Evolutionary conservation across 805 yeast species (phyloP), one percentile per base, ranked within the genome.

Genomic region (Kodamaea kaohsiungensis): DNA sequence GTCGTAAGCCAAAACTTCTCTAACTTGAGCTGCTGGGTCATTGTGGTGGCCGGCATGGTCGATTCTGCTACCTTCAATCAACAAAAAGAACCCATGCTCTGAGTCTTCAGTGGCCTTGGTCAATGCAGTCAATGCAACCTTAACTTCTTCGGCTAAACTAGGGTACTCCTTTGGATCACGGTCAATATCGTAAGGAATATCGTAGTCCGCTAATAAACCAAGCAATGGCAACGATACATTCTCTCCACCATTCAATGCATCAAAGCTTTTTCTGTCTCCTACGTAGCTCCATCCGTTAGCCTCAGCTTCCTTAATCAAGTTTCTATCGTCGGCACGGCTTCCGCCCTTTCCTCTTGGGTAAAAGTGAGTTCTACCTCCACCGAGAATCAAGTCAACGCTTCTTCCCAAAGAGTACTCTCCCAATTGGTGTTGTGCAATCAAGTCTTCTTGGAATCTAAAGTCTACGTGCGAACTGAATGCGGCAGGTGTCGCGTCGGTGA

Each of bases 401-500:
- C 85, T 77, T 2, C 97, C 97, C 58, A 91, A 76, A 0, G 92
- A 86, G 63, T 89, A 87, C 42, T 82, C 79, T 37, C 97, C 97
- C 56, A 92, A 69, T 66, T 90, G 95, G 57, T 92, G 97, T 63
- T 83, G 83, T 3, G 97, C 97, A 66, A 92, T 91, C 69, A 85
- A 76, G 65, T 88, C 92, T 68, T 91, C 96, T 73, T 88, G 89
- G 61, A 73, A 79, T 65, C 98, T 80, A 65, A 75, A 80, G 59
- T 85, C 86, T 12, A 80, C 95, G 67, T 92, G 98, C 2, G 96
- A 63, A 42, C 90, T 84, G 67, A 91, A 92, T 0, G 92, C 85
- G 10, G 96, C 97, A 0, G 98, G 98, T 0, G 98, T 92, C 13
- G 98, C 98, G 67, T 92, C 98, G 7, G 97, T 90, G 59, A 92